Conservation (phyloP, 2,329 filamentous ascomycete genomes). For the Cercospora beticola region DNA sequence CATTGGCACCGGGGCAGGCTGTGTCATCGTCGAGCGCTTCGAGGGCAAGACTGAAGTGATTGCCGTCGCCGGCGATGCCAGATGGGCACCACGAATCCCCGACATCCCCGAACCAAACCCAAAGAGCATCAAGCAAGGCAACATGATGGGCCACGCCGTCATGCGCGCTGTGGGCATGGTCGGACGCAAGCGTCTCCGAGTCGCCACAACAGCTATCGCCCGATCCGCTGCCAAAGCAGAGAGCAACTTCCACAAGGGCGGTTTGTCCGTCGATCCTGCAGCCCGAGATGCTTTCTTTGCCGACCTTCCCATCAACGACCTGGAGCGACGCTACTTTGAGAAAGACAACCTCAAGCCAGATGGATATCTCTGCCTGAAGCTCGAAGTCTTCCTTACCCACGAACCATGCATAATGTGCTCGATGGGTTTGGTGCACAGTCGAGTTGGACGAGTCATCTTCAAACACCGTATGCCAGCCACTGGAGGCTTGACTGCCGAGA, state of each 20-base stretch:
- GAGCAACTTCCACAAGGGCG: slow-evolving; percentile 35
- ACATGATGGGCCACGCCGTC: slow-evolving; percentile 75
- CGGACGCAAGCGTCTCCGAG: slow-evolving; percentile 55
- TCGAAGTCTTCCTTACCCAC: slow-evolving; percentile 92
- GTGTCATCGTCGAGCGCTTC: slow-evolving; percentile 68
- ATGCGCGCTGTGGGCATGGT: slow-evolving; percentile 82
- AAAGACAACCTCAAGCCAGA: slow-evolving; percentile 67
- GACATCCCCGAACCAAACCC: slow-evolving; percentile 24
- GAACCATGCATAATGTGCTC: slow-evolving; percentile 96
- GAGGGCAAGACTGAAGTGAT: slow-evolving; percentile 57
- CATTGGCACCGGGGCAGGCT: slow-evolving; percentile 69
- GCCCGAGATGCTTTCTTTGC: slow-evolving; percentile 59
- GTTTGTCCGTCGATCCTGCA: slow-evolving; percentile 36
- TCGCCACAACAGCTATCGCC: slow-evolving; percentile 33
- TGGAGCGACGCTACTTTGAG: slow-evolving; percentile 64
- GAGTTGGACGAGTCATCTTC: slow-evolving; percentile 85
- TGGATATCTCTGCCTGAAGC: slow-evolving; percentile 89
- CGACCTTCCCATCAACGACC: slow-evolving; percentile 65
- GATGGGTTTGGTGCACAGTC: slow-evolving; percentile 92
- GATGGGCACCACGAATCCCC: slow-evolving; percentile 55
- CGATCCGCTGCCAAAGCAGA: slow-evolving; percentile 35
- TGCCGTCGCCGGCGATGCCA: slow-evolving; percentile 73
- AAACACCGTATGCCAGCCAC: slow-evolving; percentile 74
- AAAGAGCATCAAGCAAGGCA: slow-evolving; percentile 51
- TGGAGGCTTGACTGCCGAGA: slow-evolving; percentile 78